A percentile compares a stretch with the other conserved stretches of the same genome.
Evolutionary conservation across 441 rosid species (phyloP).

Genomic region (Oxalis stricta): DNA sequence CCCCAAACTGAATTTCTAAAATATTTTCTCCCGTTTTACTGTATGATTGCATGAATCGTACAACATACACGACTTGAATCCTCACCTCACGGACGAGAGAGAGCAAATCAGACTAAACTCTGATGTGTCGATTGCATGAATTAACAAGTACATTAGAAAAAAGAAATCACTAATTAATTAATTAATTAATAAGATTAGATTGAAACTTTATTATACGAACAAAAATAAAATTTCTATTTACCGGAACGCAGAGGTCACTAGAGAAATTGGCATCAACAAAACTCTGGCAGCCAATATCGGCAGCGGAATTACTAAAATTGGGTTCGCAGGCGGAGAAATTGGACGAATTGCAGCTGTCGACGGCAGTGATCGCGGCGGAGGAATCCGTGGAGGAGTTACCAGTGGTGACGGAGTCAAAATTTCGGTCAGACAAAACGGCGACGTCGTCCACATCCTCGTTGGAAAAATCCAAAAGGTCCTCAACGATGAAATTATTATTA

Average conservation of each 20-base stretch:
- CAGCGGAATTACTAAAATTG: constrained; percentile 22
- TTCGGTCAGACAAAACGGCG: constrained; percentile 20
- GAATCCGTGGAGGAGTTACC: constrained; percentile 36
- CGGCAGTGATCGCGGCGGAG: constrained; percentile 37
- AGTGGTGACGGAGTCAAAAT: constrained; percentile 15
- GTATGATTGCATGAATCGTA: too few species aligned
- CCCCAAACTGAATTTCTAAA: too few species aligned
- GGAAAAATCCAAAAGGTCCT: constrained; percentile 82
- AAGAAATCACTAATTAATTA: too few species aligned
- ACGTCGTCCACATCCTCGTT: constrained; percentile 61
- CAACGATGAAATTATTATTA: constrained; percentile 70
- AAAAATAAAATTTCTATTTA: constrained; percentile 10
- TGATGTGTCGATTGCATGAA: too few species aligned
- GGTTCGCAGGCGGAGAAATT: constrained; percentile 31
- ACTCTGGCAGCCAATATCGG: constrained; percentile 22
- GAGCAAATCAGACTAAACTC: too few species aligned
- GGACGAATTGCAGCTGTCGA: constrained; percentile 57
- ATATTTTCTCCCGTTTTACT: too few species aligned
- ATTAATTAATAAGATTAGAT: too few species aligned
- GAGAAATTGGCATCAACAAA: constrained; percentile 34
- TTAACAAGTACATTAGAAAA: too few species aligned
- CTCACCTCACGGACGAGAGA: too few species aligned
- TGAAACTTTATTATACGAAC: background rate
- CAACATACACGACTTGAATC: too few species aligned
- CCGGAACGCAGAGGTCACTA: constrained; percentile 77